A percentile compares a stretch with the other conserved stretches of the same genome.
phyloP scores from a whole-genome alignment of 352 stramenopile genomes.

The Globisporangium sylvaticum region DNA sequence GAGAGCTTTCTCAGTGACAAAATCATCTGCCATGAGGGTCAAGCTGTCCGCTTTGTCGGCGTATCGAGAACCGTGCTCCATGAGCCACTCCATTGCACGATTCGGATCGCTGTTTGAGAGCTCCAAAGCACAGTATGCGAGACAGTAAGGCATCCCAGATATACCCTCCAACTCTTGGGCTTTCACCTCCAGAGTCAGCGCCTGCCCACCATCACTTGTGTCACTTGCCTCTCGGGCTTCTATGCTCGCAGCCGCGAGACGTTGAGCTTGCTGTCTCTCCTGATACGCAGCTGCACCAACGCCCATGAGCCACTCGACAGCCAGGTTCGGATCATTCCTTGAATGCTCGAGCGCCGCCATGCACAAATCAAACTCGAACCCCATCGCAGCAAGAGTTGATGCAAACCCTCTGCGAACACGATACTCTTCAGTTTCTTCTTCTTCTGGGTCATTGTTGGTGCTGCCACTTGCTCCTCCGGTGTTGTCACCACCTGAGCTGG shows the following conservation, averaged over 20 bases:
- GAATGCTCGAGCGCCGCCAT: constrained; percentile 80
- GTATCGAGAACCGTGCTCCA: constrained; percentile 74
- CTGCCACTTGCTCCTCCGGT: constrained; percentile 15
- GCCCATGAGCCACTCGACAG: constrained; percentile 86
- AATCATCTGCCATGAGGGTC: constrained; percentile 39
- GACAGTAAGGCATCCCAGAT: constrained; percentile 63
- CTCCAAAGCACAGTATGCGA: constrained; percentile 67
- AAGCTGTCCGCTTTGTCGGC: constrained; percentile 47
- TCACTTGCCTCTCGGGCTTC: constrained; percentile 22
- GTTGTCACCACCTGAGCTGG: not conserved
- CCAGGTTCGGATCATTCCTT: constrained; percentile 77
- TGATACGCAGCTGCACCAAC: constrained; percentile 66
- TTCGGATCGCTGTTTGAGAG: constrained; percentile 80
- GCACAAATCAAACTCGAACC: constrained; percentile 86
- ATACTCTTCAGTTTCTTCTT: constrained; percentile 76
- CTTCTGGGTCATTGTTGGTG: constrained; percentile 45
- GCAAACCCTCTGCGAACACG: constrained; percentile 72
- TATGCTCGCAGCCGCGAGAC: constrained; percentile 45
- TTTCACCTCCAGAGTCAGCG: constrained; percentile 50
- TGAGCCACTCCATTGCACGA: constrained; percentile 85
- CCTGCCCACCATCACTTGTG: constrained; percentile 6
- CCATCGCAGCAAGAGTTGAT: constrained; percentile 81
- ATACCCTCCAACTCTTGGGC: constrained; percentile 71
- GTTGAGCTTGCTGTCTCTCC: constrained; percentile 58
- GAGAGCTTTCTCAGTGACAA: constrained; percentile 40